A percentile compares a stretch with the other conserved stretches of the same genome.
phyloP scores from a whole-genome alignment of 148 eudicot species.

The Rhododendron henanense region DNA sequence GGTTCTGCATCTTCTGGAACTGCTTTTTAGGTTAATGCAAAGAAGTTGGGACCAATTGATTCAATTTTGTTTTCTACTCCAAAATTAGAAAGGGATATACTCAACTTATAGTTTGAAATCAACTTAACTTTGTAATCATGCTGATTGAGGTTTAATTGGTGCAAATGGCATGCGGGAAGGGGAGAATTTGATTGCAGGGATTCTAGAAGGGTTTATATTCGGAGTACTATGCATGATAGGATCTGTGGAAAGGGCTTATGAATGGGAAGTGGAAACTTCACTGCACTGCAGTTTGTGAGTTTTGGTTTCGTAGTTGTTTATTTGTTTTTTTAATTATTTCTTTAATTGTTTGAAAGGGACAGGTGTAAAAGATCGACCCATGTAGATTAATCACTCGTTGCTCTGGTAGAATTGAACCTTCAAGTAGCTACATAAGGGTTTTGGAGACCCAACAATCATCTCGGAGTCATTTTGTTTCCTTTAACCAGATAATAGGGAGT shows the following conservation, averaged over 20 bases:
- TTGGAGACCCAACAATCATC: not conserved
- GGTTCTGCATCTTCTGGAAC: not conserved
- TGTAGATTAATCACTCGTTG: not conserved
- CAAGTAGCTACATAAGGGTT: not conserved
- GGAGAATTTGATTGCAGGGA: not conserved
- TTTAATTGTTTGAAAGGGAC: conserved; percentile 4
- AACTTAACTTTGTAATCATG: not conserved
- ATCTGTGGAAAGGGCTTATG: not conserved
- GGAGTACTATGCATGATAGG: not conserved
- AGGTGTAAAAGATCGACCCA: not conserved
- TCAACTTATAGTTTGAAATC: not conserved
- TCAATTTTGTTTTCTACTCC: not conserved
- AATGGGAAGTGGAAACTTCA: not conserved
- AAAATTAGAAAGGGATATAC: not conserved
- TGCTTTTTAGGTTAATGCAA: not conserved
- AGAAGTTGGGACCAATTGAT: not conserved
- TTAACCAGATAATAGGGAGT: not conserved
- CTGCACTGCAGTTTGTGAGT: not conserved
- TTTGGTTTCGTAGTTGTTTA: not conserved
- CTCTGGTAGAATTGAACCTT: not conserved
- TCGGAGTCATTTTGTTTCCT: not conserved
- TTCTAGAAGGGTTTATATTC: not conserved
- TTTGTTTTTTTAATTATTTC: not conserved
- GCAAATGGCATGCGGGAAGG: not conserved
- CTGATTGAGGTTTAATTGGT: not conserved